Conservation (phyloP, 805 yeast genomes). For the Ogataea methylovora region DNA sequence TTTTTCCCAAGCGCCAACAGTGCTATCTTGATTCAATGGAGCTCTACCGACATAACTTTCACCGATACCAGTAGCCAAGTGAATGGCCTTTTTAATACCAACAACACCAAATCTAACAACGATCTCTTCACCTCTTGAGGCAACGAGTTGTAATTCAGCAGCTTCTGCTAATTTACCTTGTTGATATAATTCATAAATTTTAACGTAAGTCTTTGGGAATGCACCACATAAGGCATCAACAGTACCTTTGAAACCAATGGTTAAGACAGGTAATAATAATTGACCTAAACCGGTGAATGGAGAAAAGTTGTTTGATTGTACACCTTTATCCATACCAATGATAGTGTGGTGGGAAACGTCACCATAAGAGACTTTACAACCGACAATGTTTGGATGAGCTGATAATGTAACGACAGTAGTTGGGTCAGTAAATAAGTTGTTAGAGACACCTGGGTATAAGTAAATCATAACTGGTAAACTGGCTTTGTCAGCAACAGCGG, state of each 20-base stretch:
- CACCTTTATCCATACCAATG: constrained; percentile 34
- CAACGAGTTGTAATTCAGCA: constrained; percentile 31
- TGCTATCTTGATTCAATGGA: constrained; percentile 35
- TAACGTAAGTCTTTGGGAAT: constrained; percentile 41
- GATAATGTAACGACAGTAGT: constrained; percentile 33
- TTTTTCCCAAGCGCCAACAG: constrained; percentile 23
- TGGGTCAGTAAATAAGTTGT: constrained; percentile 30
- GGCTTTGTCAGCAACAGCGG: constrained; percentile 34
- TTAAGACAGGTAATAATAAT: constrained; percentile 37
- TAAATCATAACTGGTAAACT: constrained; percentile 37
- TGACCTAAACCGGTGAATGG: constrained; percentile 47
- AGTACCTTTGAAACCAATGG: constrained; percentile 42
- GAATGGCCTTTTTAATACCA: constrained; percentile 39
- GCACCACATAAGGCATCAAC: constrained; percentile 48
- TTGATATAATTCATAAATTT: constrained; percentile 29
- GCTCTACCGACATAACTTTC: constrained; percentile 37
- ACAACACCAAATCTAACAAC: constrained; percentile 36
- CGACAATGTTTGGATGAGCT: constrained; percentile 40
- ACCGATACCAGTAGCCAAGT: constrained; percentile 32
- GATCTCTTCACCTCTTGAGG: constrained; percentile 39
- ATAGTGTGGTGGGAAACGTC: constrained; percentile 40
- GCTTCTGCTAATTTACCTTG: constrained; percentile 36
- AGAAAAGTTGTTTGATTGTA: constrained; percentile 31
- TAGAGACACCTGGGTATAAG: constrained; percentile 44
- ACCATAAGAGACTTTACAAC: constrained; percentile 45